Evolutionary conservation across 495 filamentous ascomycete genomes (phyloP).

Genomic region (Hyaloscypha finlandica): DNA sequence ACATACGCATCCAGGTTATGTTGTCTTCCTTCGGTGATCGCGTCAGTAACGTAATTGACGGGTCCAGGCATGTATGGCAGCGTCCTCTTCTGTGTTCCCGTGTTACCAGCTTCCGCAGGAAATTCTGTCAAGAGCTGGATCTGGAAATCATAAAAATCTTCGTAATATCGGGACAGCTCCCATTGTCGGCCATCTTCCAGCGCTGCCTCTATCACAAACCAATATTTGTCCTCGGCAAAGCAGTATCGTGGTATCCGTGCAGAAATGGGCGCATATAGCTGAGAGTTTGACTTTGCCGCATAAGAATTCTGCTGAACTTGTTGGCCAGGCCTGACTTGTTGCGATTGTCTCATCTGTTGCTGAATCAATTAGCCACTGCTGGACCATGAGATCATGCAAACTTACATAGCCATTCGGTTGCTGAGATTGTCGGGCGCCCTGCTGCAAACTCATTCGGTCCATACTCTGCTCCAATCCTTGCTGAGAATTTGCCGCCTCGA

Average conservation of each 20-base stretch:
- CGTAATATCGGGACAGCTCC: conserved; percentile 91
- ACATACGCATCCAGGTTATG: conserved; percentile 94
- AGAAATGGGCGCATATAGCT: conserved; percentile 57
- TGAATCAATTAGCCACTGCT: conserved; percentile 10
- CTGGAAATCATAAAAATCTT: conserved; percentile 99
- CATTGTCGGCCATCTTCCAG: conserved; percentile 91
- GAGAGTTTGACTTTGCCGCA: conserved; percentile 42
- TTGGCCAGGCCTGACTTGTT: conserved; percentile 37
- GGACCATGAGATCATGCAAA: neutral
- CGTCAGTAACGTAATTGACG: conserved; percentile 96
- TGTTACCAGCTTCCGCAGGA: conserved; percentile 87
- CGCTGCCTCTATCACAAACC: conserved; percentile 92
- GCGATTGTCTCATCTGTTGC: conserved; percentile 30
- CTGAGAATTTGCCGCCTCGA: conserved; percentile 60
- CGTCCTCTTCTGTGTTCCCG: conserved; percentile 71
- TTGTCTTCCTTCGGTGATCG: conserved; percentile 89
- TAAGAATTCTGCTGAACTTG: conserved; percentile 33
- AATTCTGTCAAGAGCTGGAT: conserved; percentile 93
- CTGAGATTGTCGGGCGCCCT: conserved; percentile 45
- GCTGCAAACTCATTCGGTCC: conserved; percentile 75
- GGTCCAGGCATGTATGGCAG: conserved; percentile 99
- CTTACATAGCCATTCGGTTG: conserved; percentile 46
- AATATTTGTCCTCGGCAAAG: conserved; percentile 97
- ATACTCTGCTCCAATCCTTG: conserved; percentile 48
- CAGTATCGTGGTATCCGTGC: conserved; percentile 92